Evolutionary conservation across 2,329 filamentous ascomycete species (phyloP).

Genomic region (Sclerotinia minor): DNA sequence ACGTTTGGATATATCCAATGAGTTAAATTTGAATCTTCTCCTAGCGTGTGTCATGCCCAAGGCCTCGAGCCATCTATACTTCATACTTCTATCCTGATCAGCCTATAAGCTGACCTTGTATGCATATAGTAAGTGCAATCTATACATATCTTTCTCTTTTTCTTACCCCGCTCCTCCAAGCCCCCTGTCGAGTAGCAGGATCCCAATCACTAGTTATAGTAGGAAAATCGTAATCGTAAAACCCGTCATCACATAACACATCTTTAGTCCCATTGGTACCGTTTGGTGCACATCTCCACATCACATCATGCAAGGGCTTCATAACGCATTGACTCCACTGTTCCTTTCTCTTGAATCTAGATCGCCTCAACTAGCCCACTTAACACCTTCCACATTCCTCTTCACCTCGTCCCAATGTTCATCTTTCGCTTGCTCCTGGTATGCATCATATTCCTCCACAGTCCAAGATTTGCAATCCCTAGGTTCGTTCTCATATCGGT

Average conservation of each 20-base stretch:
- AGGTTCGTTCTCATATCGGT: conserved; percentile 24
- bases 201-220: neutral
- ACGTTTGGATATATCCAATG: neutral
- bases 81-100: neutral
- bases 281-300: too few species aligned
- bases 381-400: conserved; percentile 22
- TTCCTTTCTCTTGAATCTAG: neutral
- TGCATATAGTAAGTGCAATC: neutral
- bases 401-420: conserved; percentile 21
- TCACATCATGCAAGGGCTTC: neutral
- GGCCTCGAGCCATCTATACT: too few species aligned
- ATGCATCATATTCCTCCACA: conserved; percentile 31
- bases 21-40: neutral
- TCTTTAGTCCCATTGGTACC: neutral
- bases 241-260: neutral
- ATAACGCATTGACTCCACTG: neutral
- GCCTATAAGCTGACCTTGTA: neutral
- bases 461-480: conserved; percentile 29
- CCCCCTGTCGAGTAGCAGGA: neutral
- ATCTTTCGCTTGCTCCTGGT: conserved; percentile 27
- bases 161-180: neutral
- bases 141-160: neutral
- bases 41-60: neutral
- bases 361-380: neutral
- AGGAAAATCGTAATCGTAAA: conserved; percentile 10